Evolutionary conservation across 495 filamentous ascomycete species (phyloP).

Genomic region (Aspergillus funiculosus): DNA sequence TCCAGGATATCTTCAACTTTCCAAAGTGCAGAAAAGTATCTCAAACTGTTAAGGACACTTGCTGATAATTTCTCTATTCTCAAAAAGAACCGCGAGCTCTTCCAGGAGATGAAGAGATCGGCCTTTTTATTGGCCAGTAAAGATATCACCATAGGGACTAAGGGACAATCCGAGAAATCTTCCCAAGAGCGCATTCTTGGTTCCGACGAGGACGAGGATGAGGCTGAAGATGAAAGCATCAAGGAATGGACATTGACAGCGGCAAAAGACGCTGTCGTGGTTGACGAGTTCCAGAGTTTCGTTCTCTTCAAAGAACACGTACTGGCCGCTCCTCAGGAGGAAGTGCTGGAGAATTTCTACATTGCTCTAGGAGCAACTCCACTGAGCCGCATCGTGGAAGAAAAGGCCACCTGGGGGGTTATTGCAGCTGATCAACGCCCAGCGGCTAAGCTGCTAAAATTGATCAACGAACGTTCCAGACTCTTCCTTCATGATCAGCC

Average conservation of each 20-base stretch:
- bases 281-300: conserved; percentile 83
- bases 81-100: conserved; percentile 72
- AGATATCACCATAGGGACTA: conserved; percentile 51
- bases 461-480: conserved; percentile 78
- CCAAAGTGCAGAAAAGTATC: conserved; percentile 75
- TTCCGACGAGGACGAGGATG: conserved; percentile 56
- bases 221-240: conserved; percentile 51
- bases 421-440: conserved; percentile 46
- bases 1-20: conserved; percentile 70
- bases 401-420: conserved; percentile 44
- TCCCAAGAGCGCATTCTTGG: conserved; percentile 20
- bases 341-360: conserved; percentile 80
- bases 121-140: conserved; percentile 74
- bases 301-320: conserved; percentile 76
- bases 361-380: conserved; percentile 42
- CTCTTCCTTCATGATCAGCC: conserved; percentile 77
- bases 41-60: conserved; percentile 70
- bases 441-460: conserved; percentile 59
- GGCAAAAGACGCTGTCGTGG: conserved; percentile 66
- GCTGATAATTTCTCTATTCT: conserved; percentile 62
- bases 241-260: conserved; percentile 68
- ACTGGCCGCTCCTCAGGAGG: conserved; percentile 81
- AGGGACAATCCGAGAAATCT: conserved; percentile 15
- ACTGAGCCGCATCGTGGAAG: conserved; percentile 42
- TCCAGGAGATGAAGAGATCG: conserved; percentile 66